Evolutionary conservation across 1,284 basidiomycete species (phyloP).

Genomic region (Pholiota adiposa): DNA sequence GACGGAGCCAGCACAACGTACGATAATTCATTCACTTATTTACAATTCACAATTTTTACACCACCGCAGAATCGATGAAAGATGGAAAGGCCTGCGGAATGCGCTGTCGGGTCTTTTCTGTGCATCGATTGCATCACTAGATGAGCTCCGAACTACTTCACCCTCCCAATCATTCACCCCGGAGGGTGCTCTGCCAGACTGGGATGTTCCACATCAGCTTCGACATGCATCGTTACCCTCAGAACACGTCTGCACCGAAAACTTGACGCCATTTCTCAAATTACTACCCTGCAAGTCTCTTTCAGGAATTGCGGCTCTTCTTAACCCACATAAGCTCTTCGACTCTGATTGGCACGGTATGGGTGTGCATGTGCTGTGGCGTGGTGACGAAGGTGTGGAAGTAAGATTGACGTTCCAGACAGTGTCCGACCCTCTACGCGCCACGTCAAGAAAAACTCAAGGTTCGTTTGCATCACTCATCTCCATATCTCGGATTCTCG

Average conservation of each 20-base stretch:
- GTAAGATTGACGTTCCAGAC: conserved; percentile 81
- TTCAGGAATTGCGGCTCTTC: conserved; percentile 86
- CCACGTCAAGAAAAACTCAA: conserved; percentile 51
- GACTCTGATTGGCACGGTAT: conserved; percentile 90
- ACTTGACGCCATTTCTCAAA: conserved; percentile 94
- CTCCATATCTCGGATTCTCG: conserved; percentile 5
- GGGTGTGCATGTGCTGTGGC: conserved; percentile 75
- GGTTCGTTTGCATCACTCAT: conserved; percentile 45
- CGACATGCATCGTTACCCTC: conserved; percentile 81
- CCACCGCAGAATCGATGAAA: conserved; percentile 62
- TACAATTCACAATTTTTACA: conserved; percentile 11
- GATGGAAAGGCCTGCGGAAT: conserved; percentile 88
- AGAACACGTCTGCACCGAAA: conserved; percentile 94
- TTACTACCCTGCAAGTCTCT: conserved; percentile 91
- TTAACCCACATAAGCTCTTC: conserved; percentile 88
- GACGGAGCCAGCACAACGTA: conserved; percentile 57
- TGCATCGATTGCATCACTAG: conserved; percentile 82
- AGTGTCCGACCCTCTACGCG: conserved; percentile 80
- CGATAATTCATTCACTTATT: conserved; percentile 26
- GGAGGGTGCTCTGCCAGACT: conserved; percentile 58
- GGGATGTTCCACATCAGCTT: conserved; percentile 56
- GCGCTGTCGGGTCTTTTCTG: conserved; percentile 94
- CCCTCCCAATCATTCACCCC: conserved; percentile 63
- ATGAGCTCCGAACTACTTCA: conserved; percentile 72
- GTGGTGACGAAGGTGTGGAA: conserved; percentile 56